Evolutionary conservation across 371 early-diverging fungal genomes (phyloP).

Genomic region (Actinomucor elegans): DNA sequence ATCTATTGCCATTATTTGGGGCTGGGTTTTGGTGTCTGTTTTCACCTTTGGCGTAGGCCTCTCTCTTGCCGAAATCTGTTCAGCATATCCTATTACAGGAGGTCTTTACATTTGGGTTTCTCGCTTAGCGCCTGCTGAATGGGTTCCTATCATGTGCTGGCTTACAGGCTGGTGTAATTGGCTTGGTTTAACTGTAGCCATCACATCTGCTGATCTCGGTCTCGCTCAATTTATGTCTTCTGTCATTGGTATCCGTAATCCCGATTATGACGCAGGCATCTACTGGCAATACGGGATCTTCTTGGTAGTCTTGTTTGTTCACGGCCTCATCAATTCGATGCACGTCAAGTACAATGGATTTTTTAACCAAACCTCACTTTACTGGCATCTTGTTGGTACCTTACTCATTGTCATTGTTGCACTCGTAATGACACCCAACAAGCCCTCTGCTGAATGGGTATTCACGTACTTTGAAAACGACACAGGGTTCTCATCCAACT

Average conservation of each 20-base stretch:
- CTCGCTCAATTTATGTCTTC: constrained; percentile 53
- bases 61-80: constrained; percentile 76
- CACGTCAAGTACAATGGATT: constrained; percentile 51
- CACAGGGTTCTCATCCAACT: constrained; percentile 41
- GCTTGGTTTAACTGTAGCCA: constrained; percentile 53
- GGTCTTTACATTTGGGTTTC: constrained; percentile 64
- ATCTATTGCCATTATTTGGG: constrained; percentile 69
- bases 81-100: constrained; percentile 72
- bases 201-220: constrained; percentile 54
- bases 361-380: constrained; percentile 57
- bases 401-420: constrained; percentile 55
- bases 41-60: constrained; percentile 68
- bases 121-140: constrained; percentile 51
- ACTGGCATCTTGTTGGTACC: constrained; percentile 64
- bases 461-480: constrained; percentile 46
- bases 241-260: constrained; percentile 39
- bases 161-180: constrained; percentile 62
- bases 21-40: constrained; percentile 65
- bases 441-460: constrained; percentile 45
- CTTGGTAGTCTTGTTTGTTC: constrained; percentile 46
- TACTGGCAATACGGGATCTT: constrained; percentile 47
- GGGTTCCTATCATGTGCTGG: constrained; percentile 60
- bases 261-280: constrained; percentile 34
- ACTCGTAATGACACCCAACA: constrained; percentile 51
- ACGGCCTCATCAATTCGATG: constrained; percentile 60